These are phyloP conservation scores for Phytophthora pinifolia DNA, from an alignment of 352 stramenopile species.

Conservation along the genomic window DNA sequence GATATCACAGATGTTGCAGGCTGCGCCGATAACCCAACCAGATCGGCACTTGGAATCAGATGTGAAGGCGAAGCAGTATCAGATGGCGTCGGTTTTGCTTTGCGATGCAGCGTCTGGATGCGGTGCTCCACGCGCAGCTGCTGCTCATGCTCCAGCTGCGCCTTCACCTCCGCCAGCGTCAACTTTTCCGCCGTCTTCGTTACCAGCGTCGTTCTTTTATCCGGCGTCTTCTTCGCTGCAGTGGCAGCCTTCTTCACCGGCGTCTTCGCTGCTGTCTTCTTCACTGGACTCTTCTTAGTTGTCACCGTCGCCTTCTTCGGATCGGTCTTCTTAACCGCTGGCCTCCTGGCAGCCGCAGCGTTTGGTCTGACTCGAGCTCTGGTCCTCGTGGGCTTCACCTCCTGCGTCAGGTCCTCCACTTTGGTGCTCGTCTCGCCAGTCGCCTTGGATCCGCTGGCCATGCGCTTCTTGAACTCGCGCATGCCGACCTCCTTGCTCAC, in stretches of 20 bases:
- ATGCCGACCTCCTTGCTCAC: slow-evolving; percentile 73
- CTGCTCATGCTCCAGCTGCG: slow-evolving; percentile 48
- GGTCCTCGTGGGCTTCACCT: slow-evolving; percentile 12
- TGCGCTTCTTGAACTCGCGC: slow-evolving; percentile 64
- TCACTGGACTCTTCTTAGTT: not conserved
- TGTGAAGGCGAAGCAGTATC: not conserved
- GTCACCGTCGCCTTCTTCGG: slow-evolving; percentile 15
- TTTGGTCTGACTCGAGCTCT: slow-evolving; percentile 7
- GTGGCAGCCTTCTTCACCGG: slow-evolving; percentile 3
- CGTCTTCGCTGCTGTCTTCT: slow-evolving; percentile 6
- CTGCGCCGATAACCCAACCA: not conserved
- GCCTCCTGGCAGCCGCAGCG: not conserved
- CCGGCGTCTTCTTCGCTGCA: slow-evolving; percentile 4
- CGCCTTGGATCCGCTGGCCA: slow-evolving; percentile 15
- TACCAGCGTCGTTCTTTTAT: not conserved
- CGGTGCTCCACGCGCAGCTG: slow-evolving; percentile 49
- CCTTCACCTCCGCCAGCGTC: slow-evolving; percentile 47
- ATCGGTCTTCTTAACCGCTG: slow-evolving; percentile 12
- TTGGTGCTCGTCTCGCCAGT: not conserved
- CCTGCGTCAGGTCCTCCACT: slow-evolving; percentile 19
- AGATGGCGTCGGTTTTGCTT: not conserved
- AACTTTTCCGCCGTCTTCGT: slow-evolving; percentile 13
- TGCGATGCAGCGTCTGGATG: slow-evolving; percentile 43
- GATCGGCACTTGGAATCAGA: not conserved
- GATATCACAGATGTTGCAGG: not conserved